These are phyloP conservation scores for Cephaloascus albidus DNA, from an alignment of 805 yeast genomes.

Conservation along the genomic window DNA sequence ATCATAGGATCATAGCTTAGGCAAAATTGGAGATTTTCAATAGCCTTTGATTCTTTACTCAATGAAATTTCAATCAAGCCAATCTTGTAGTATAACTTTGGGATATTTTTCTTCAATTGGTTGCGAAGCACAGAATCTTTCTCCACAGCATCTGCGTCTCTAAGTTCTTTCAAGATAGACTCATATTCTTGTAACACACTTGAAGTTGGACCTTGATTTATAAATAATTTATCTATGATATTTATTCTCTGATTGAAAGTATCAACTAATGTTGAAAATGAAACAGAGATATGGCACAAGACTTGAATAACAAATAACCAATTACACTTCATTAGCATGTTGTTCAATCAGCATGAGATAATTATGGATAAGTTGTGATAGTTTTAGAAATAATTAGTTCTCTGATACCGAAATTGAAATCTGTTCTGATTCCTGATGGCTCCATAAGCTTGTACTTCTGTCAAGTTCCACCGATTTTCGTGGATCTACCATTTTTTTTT, in stretches of 20 bases:
- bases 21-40: conserved; percentile 40
- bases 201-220: conserved; percentile 20
- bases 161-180: conserved; percentile 8
- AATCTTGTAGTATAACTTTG: conserved; percentile 45
- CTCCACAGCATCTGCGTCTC: conserved; percentile 1
- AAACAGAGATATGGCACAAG: background rate
- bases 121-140: conserved; percentile 1
- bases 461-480: too few relatives aligned
- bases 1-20: conserved; percentile 29
- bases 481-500: too few relatives aligned
- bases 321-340: background rate
- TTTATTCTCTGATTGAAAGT: background rate
- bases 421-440: too few relatives aligned
- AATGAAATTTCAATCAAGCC: conserved; percentile 54
- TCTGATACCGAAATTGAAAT: too few relatives aligned
- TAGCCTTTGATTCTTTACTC: conserved; percentile 44
- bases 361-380: too few relatives aligned
- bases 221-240: conserved; percentile 6
- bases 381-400: too few relatives aligned
- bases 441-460: too few relatives aligned
- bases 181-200: conserved; percentile 17
- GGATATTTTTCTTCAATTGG: conserved; percentile 11
- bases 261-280: background rate
- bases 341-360: background rate
- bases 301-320: background rate